Evolutionary conservation across 768 basidiomycete species (phyloP).

Genomic region (Tubosaeta sp.): DNA sequence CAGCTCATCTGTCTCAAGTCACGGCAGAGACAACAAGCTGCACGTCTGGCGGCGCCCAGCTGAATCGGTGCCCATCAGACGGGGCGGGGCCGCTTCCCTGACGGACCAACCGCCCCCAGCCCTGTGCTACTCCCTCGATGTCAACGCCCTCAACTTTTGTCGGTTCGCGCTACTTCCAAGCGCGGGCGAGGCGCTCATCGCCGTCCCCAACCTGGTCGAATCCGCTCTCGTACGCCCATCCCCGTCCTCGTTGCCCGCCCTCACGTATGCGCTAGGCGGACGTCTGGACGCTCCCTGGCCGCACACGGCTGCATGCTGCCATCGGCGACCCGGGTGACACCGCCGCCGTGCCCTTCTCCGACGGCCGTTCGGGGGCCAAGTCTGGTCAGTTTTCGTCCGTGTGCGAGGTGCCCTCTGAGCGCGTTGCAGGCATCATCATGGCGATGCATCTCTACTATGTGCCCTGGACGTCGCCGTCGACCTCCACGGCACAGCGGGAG

Average conservation of each 20-base stretch:
- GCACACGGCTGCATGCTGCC: constrained; percentile 75
- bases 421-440: constrained; percentile 78
- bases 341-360: constrained; percentile 23
- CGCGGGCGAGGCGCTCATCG: constrained; percentile 44
- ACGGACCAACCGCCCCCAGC: constrained; percentile 46
- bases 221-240: constrained; percentile 62
- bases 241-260: background rate
- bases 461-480: constrained; percentile 28
- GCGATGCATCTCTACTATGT: constrained; percentile 62
- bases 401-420: background rate
- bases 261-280: constrained; percentile 57
- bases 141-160: constrained; percentile 94
- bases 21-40: constrained; percentile 83
- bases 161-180: constrained; percentile 66
- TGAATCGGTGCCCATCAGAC: constrained; percentile 43
- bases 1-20: constrained; percentile 33
- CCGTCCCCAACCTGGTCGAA: constrained; percentile 85
- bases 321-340: constrained; percentile 57
- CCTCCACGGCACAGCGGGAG: constrained; percentile 30
- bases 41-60: constrained; percentile 63
- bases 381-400: constrained; percentile 43
- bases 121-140: constrained; percentile 68
- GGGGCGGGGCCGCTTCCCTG: constrained; percentile 54
- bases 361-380: constrained; percentile 49
- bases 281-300: constrained; percentile 73